Base-by-base conservation (phyloP, 2,329 filamentous ascomycete genomes). In the Pseudogymnoascus sp. region DNA sequence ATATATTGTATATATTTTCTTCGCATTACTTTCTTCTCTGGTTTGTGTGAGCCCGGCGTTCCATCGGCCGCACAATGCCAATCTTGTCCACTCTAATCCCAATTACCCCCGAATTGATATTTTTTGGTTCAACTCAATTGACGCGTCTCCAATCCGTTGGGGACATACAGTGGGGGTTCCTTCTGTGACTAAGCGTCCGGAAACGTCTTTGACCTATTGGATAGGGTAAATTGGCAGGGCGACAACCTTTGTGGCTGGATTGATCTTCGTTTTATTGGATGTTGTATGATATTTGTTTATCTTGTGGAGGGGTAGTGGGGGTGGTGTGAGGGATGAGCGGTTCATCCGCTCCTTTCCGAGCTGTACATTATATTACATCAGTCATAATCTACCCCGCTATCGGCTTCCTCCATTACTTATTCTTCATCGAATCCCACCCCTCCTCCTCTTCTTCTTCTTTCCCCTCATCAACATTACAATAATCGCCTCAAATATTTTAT, bases 261-360 rank as follows among this genome's bases (percentile, higher is more conserved):
- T 33, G n/a, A 57, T 57, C 28, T 21, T 33, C n/a, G n/a, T 57
- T 33, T 33, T 57, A 57, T 57, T 57, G 50, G 50, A 57, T 57
- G 50, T 57, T 57, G 5, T 53, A 19, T 57, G 15, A 33, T 33
- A 33, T 57, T 19, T 33, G 26, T 13, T 53, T 33, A 57, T 57
- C 50, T 33, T 57, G 50, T 57, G 50, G 50, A 33, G 26, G 47
- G 26, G n/a, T 57, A 57, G 50, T 57, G 50, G 50, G 50, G 50
- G 47, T 53, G 26, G 47, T 31, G 3, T 53, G 17, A 28, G 26
- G 26, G 15, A 31, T 53, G 47, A 53, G 47, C 15, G 47, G 50
- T 57, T 50, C 50, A 57, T 57, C 50, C 50, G 50, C 50, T 57
- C 50, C 50, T 57, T 57, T 57, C 50, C 50, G 50, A 57, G 50